Conservation (phyloP, 768 basidiomycete genomes). For the Lactarius evosmus region DNA sequence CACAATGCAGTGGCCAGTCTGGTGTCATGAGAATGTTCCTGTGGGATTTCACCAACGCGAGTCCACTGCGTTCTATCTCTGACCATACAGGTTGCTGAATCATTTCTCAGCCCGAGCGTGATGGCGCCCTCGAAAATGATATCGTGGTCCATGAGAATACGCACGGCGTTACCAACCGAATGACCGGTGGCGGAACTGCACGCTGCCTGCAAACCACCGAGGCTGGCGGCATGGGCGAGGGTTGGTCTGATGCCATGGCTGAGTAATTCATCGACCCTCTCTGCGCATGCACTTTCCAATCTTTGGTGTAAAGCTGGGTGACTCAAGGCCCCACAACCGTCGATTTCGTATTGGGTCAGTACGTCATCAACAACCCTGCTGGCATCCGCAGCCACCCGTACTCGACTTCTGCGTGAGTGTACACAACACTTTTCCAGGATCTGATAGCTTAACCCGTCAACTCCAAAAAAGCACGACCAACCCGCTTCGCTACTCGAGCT, state of each 20-base stretch:
- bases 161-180: constrained; percentile 39
- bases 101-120: constrained; percentile 47
- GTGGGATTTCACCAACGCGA: constrained; percentile 33
- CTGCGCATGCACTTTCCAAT: constrained; percentile 10
- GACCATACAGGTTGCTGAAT: background rate
- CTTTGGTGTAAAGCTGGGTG: constrained; percentile 32
- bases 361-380: constrained; percentile 47
- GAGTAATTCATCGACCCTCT: constrained; percentile 21
- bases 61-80: constrained; percentile 18
- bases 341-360: constrained; percentile 46
- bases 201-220: constrained; percentile 62
- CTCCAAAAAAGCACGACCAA: constrained; percentile 34
- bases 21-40: constrained; percentile 46
- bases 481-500: constrained; percentile 43
- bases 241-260: constrained; percentile 56
- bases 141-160: constrained; percentile 48
- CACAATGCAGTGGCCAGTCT: constrained; percentile 34
- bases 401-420: constrained; percentile 48
- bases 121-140: constrained; percentile 64
- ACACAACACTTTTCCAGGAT: constrained; percentile 29
- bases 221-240: constrained; percentile 67
- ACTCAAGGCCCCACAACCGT: constrained; percentile 39
- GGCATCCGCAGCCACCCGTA: constrained; percentile 61
- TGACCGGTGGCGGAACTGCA: constrained; percentile 54
- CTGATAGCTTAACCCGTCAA: constrained; percentile 13